Evolutionary conservation across 148 eudicot species (phyloP).

Genomic region (Talinum fruticosum): DNA sequence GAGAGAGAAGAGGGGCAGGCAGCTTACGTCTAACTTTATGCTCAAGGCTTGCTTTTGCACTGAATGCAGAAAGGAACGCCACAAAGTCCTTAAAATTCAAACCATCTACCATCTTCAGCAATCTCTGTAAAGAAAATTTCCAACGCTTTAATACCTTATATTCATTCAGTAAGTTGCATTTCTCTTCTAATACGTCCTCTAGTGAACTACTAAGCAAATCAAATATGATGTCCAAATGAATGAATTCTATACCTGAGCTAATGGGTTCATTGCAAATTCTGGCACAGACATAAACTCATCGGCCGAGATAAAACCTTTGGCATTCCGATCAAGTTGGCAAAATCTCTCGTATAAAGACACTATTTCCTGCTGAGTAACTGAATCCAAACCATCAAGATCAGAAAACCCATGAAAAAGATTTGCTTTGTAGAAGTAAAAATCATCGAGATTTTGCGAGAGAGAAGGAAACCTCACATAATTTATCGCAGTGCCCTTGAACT

Average conservation of each 20-base stretch:
- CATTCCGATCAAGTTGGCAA: constrained; percentile 91
- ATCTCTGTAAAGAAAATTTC: constrained; percentile 50
- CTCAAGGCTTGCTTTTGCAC: constrained; percentile 64
- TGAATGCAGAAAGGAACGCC: constrained; percentile 84
- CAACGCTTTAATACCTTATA: not conserved
- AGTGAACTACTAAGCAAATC: not conserved
- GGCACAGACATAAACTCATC: constrained; percentile 97
- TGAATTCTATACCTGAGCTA: constrained; percentile 63
- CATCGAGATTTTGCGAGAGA: not conserved
- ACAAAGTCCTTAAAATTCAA: constrained; percentile 94
- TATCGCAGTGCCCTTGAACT: constrained; percentile 77
- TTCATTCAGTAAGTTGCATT: not conserved
- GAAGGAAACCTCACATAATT: constrained; percentile 48
- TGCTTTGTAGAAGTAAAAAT: not conserved
- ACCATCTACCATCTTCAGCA: constrained; percentile 94
- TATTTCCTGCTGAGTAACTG: constrained; percentile 97
- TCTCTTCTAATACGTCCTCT: not conserved
- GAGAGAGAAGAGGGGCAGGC: not conserved
- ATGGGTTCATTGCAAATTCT: constrained; percentile 89
- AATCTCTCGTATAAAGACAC: constrained; percentile 83
- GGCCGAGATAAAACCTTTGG: constrained; percentile 87
- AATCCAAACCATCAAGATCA: constrained; percentile 14
- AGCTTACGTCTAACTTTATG: constrained; percentile 75
- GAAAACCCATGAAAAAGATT: not conserved
- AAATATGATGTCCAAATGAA: constrained; percentile 15